Evolutionary conservation across 805 yeast genomes (phyloP).

Genomic region (Grigorovia yakushimaensis): DNA sequence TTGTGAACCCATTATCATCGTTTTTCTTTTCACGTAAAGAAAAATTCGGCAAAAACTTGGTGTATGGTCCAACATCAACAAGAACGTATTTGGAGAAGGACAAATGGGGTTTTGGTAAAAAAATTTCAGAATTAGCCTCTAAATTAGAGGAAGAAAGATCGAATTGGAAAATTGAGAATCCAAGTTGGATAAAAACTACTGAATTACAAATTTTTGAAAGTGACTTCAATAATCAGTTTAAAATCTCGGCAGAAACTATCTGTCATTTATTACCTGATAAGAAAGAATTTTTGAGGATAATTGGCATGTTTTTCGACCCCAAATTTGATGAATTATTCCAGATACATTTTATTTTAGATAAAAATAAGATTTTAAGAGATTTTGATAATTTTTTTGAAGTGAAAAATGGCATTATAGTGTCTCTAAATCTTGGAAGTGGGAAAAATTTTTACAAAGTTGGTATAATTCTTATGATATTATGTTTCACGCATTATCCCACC

Average conservation of each 20-base stretch:
- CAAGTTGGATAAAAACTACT: conserved; percentile 7
- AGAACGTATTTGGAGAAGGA: conserved; percentile 12
- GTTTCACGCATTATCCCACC: conserved; percentile 10
- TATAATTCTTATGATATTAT: conserved; percentile 18
- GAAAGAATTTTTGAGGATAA: conserved; percentile 6
- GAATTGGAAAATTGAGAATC: conserved; percentile 12
- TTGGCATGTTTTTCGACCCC: conserved; percentile 11
- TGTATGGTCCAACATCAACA: conserved; percentile 26
- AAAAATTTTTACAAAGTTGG: conserved; percentile 23
- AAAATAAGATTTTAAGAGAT: conserved; percentile 14
- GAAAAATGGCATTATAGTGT: conserved; percentile 3
- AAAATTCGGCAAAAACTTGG: conserved; percentile 12
- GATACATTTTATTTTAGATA: conserved; percentile 12
- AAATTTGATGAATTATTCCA: conserved; percentile 10
- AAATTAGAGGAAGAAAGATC: conserved; percentile 19
- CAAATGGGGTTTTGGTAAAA: conserved; percentile 12
- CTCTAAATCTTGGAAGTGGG: not conserved
- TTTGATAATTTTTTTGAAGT: conserved; percentile 9
- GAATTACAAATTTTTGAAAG: conserved; percentile 9
- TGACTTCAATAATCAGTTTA: not conserved
- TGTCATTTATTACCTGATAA: conserved; percentile 14
- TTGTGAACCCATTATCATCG: conserved; percentile 3
- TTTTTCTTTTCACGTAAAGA: not conserved
- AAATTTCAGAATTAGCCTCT: conserved; percentile 15
- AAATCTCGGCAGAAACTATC: not conserved